phyloP scores from a whole-genome alignment of 2,329 filamentous ascomycete genomes.

The Myrmaecium sp. region DNA sequence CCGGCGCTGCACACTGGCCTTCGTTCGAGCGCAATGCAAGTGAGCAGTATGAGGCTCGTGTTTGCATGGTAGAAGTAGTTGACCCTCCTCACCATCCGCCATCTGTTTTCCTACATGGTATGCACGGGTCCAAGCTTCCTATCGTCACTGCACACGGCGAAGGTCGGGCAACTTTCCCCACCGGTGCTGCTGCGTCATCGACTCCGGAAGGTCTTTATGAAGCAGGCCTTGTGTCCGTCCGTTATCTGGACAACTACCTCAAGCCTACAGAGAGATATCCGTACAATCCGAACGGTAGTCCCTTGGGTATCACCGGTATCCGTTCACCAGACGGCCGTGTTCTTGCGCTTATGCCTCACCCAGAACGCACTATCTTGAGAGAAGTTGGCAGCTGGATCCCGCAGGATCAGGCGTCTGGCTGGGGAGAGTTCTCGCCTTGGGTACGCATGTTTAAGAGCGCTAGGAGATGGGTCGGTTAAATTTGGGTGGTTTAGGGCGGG shows the following conservation, averaged over 20 bases:
- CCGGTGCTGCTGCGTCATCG: slow-evolving; percentile 20
- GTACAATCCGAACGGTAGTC: slow-evolving; percentile 76
- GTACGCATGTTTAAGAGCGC: slow-evolving; percentile 73
- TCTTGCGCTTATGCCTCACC: slow-evolving; percentile 83
- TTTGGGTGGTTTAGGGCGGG: too few species aligned
- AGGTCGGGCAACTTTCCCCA: slow-evolving; percentile 49
- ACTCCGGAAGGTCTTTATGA: slow-evolving; percentile 38
- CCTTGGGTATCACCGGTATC: slow-evolving; percentile 65
- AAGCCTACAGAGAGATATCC: slow-evolving; percentile 69
- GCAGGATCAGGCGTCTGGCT: slow-evolving; percentile 36
- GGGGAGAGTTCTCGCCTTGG: slow-evolving; percentile 78
- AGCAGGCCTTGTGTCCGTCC: slow-evolving; percentile 55
- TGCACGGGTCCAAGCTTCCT: slow-evolving; percentile 65
- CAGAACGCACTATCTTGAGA: slow-evolving; percentile 71
- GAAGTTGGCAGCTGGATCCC: slow-evolving; percentile 65
- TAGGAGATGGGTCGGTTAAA: slow-evolving; percentile 65
- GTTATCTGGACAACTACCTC: slow-evolving; percentile 72
- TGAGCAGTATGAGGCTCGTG: slow-evolving; percentile 80
- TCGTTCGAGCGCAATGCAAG: slow-evolving; percentile 71
- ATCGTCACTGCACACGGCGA: slow-evolving; percentile 87
- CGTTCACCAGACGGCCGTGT: slow-evolving; percentile 63
- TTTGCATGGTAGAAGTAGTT: slow-evolving; percentile 67
- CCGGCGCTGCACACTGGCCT: slow-evolving; percentile 68
- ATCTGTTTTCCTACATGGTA: slow-evolving; percentile 80
- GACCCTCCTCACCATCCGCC: slow-evolving; percentile 34